phyloP scores from a whole-genome alignment of 306 rosid species.

The Macrotyloma uniflorum region DNA sequence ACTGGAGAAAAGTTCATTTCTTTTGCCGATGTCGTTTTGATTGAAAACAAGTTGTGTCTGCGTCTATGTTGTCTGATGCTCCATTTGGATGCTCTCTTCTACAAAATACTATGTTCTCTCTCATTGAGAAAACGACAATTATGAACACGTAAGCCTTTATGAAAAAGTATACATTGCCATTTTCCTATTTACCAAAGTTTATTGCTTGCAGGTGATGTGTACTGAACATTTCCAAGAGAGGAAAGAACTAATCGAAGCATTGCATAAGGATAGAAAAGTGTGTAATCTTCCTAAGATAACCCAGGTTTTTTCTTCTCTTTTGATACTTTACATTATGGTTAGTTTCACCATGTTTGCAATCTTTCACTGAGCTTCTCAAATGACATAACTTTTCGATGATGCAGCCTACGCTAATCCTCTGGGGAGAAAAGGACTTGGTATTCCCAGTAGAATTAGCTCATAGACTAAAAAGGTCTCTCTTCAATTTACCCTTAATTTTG shows the following conservation, averaged over 20 bases:
- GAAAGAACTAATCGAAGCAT: constrained; percentile 62
- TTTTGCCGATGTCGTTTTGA: neutral
- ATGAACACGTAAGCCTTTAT: neutral
- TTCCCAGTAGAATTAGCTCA: constrained; percentile 88
- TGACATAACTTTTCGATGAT: constrained; percentile 26
- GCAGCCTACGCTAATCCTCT: constrained; percentile 79
- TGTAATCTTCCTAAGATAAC: constrained; percentile 82
- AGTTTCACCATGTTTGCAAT: neutral
- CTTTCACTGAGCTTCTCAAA: constrained; percentile 13
- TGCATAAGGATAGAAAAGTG: constrained; percentile 65
- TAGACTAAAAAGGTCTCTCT: constrained; percentile 67
- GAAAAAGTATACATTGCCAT: neutral
- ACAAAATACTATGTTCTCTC: neutral
- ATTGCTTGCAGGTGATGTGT: constrained; percentile 70
- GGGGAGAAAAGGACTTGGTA: constrained; percentile 87
- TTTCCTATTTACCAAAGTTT: constrained; percentile 9
- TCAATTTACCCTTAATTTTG: neutral
- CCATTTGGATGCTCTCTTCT: neutral
- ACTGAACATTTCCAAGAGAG: constrained; percentile 65
- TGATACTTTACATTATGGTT: neutral
- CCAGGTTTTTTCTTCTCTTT: constrained; percentile 56
- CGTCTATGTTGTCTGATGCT: neutral
- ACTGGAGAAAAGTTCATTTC: neutral
- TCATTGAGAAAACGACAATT: neutral
- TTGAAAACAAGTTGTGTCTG: neutral